These are phyloP conservation scores for Camellia oleifera DNA, from an alignment of 179 eudicot species.

Conservation along the genomic window DNA sequence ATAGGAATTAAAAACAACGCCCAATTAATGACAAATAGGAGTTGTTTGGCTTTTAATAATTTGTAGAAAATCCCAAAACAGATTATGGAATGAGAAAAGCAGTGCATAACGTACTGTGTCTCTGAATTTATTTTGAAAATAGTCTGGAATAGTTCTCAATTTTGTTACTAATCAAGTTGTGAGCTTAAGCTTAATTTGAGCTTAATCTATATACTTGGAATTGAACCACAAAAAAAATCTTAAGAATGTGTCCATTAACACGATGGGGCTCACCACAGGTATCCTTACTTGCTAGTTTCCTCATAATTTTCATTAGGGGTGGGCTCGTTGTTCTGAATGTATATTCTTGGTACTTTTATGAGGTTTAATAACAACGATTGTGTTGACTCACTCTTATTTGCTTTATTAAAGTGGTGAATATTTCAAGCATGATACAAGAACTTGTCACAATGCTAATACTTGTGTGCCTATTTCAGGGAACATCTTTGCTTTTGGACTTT, in stretches of 20 bases:
- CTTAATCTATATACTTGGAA: background rate
- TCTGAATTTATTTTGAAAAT: background rate
- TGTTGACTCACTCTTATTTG: background rate
- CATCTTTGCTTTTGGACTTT: conserved; percentile 70
- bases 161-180: background rate
- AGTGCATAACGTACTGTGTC: background rate
- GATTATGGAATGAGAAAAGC: background rate
- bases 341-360: too few relatives aligned
- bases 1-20: background rate
- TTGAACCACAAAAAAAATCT: too few relatives aligned
- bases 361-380: too few relatives aligned
- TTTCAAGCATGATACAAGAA: background rate
- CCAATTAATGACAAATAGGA: background rate
- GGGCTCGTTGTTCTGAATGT: too few relatives aligned
- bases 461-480: conserved; percentile 54
- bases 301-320: too few relatives aligned
- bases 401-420: background rate
- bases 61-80: background rate
- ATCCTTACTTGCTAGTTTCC: too few relatives aligned
- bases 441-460: background rate
- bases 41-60: background rate
- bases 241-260: too few relatives aligned
- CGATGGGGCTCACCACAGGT: too few relatives aligned
- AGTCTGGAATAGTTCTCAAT: background rate
- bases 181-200: conserved; percentile 2